A percentile compares a stretch with the other conserved stretches of the same genome.
These are phyloP conservation scores for Carallia pectinifolia DNA, from an alignment of 345 rosid genomes.

Conservation along the genomic window DNA sequence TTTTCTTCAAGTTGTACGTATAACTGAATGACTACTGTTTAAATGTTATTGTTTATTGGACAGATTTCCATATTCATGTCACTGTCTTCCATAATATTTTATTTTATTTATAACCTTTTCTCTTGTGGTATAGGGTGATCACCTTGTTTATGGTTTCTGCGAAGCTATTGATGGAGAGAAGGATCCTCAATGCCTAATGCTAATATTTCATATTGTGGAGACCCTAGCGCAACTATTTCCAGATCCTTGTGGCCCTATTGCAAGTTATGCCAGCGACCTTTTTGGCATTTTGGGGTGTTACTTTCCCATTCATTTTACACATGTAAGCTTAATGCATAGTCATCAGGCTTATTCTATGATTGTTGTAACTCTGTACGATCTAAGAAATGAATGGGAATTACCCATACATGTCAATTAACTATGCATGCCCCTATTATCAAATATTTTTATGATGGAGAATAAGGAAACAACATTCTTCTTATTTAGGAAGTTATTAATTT, in stretches of 20 bases:
- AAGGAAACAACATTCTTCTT: too few species aligned
- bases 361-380: background rate
- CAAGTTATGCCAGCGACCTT: conserved; percentile 50
- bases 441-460: background rate
- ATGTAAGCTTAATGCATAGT: conserved; percentile 53
- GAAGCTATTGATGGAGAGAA: conserved; percentile 86
- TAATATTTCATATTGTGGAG: conserved; percentile 76
- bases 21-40: background rate
- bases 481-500: too few species aligned
- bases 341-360: background rate
- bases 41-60: background rate
- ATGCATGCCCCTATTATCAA: background rate
- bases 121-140: conserved; percentile 48
- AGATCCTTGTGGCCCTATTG: conserved; percentile 62
- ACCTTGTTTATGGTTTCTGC: conserved; percentile 55
- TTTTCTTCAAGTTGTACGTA: conserved; percentile 11
- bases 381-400: background rate
- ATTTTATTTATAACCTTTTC: conserved; percentile 3
- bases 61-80: too few species aligned
- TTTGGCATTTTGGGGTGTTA: conserved; percentile 69
- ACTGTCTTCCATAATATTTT: too few species aligned
- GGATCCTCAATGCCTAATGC: conserved; percentile 84
- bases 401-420: too few species aligned
- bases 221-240: conserved; percentile 57
- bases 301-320: conserved; percentile 92